These are phyloP conservation scores for Gleditsia sinensis DNA, from an alignment of 306 rosid genomes.

Conservation along the genomic window DNA sequence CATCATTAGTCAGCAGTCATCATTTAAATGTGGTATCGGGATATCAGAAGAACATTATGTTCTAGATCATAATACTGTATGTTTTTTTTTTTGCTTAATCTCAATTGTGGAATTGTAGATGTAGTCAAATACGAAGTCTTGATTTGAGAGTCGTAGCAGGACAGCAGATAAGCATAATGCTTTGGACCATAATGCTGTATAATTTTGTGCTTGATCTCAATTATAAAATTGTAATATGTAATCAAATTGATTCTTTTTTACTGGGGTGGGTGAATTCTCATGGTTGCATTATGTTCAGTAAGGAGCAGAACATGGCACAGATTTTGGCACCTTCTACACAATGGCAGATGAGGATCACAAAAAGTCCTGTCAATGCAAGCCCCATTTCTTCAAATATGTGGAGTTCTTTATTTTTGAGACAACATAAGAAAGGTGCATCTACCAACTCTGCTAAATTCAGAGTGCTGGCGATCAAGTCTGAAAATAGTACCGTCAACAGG, in stretches of 20 bases:
- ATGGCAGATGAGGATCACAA: conserved; percentile 75
- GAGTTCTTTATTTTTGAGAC: conserved; percentile 71
- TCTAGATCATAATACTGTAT: not conserved
- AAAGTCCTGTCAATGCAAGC: conserved; percentile 47
- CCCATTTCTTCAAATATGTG: conserved; percentile 71
- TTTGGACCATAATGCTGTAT: not conserved
- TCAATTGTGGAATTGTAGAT: not conserved
- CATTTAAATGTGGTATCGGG: not conserved
- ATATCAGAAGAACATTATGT: conserved; percentile 1
- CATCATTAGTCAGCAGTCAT: not conserved
- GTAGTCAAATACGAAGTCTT: not conserved
- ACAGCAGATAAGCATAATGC: conserved; percentile 10
- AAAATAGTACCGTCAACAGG: conserved; percentile 72
- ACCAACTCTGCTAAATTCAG: conserved; percentile 61
- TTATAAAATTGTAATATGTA: not conserved
- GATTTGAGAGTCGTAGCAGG: conserved; percentile 26
- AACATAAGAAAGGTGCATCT: conserved; percentile 60
- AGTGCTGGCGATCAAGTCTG: conserved; percentile 71
- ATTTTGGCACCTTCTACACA: conserved; percentile 95
- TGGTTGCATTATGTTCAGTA: conserved; percentile 10
- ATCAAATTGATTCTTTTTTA: not conserved
- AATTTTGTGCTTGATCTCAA: conserved; percentile 9
- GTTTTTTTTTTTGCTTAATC: conserved; percentile 8
- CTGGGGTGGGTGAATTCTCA: conserved; percentile 12
- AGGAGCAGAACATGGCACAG: conserved; percentile 78